Evolutionary conservation across 2,329 filamentous ascomycete species (phyloP).

Genomic region (Diaporthe citriasiana): DNA sequence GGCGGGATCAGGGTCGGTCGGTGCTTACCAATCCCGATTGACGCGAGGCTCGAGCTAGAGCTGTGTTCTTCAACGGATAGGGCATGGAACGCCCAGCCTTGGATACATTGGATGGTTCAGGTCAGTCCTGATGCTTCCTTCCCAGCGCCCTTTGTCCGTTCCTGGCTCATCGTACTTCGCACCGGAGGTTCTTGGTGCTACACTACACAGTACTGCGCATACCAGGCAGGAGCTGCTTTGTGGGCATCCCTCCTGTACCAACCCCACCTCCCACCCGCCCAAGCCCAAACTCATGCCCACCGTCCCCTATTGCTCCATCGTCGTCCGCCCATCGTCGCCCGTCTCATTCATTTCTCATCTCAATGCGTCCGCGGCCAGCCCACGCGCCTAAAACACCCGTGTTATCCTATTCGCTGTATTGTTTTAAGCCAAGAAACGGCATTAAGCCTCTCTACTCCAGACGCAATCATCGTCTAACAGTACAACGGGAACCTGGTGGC

Average conservation of each 20-base stretch:
- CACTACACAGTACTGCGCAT: too few relatives aligned
- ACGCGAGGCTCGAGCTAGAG: constrained; percentile 9
- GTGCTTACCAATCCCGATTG: constrained; percentile 22
- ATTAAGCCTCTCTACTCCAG: background rate
- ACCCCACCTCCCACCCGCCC: background rate
- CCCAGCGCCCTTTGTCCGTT: too few relatives aligned
- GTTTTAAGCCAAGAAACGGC: background rate
- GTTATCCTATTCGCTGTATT: constrained; percentile 8
- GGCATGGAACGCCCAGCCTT: constrained; percentile 13
- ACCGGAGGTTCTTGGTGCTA: background rate
- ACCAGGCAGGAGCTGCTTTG: background rate
- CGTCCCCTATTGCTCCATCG: background rate
- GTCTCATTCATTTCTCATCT: constrained; percentile 17
- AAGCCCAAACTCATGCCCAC: background rate
- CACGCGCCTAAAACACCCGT: background rate
- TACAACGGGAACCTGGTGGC: too few relatives aligned
- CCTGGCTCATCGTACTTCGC: background rate
- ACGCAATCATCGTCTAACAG: background rate
- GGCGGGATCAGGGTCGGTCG: background rate
- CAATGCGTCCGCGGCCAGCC: constrained; percentile 13
- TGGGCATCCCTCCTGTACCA: background rate
- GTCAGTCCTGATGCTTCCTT: background rate
- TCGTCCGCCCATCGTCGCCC: background rate
- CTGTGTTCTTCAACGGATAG: background rate
- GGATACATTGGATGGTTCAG: background rate